Percentiles rank a stretch among this genome's conserved stretches.
Evolutionary conservation across 768 basidiomycete species (phyloP).

Genomic region (Hirschioporus abietinus): DNA sequence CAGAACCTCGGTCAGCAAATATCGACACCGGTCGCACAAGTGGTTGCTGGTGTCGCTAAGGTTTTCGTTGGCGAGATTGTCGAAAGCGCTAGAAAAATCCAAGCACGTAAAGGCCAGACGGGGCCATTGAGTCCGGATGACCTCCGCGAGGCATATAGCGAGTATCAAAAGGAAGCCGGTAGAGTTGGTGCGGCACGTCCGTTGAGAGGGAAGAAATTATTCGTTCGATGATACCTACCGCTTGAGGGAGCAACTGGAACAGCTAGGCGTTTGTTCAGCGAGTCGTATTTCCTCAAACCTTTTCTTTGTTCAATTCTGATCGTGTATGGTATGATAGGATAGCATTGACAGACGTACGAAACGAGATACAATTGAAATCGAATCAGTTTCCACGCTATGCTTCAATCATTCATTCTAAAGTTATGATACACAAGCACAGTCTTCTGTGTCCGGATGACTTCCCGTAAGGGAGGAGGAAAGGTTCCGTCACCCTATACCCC

Average conservation of each 20-base stretch:
- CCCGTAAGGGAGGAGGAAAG: no score
- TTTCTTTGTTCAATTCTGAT: no score
- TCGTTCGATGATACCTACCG: conserved; percentile 43
- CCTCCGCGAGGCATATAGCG: conserved; percentile 81
- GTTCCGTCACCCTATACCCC: no score
- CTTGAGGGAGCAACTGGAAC: not conserved
- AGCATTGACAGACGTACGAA: no score
- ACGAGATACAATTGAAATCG: no score
- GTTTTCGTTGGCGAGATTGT: conserved; percentile 93
- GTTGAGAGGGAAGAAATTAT: conserved; percentile 63
- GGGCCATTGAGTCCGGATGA: conserved; percentile 87
- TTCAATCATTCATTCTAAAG: no score
- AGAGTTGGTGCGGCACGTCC: conserved; percentile 75
- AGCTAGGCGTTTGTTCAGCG: no score
- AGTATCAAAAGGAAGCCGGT: conserved; percentile 79
- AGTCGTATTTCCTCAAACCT: no score
- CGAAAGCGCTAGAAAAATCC: conserved; percentile 79
- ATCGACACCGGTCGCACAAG: conserved; percentile 81
- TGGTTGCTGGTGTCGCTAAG: conserved; percentile 85
- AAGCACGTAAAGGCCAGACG: conserved; percentile 61
- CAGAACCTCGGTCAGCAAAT: conserved; percentile 77
- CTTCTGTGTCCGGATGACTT: no score
- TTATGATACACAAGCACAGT: no score
- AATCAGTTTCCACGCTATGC: no score
- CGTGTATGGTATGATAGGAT: no score